These are phyloP conservation scores for Cryphonectria japonica DNA, from an alignment of 2,329 filamentous ascomycete species.

Conservation along the genomic window DNA sequence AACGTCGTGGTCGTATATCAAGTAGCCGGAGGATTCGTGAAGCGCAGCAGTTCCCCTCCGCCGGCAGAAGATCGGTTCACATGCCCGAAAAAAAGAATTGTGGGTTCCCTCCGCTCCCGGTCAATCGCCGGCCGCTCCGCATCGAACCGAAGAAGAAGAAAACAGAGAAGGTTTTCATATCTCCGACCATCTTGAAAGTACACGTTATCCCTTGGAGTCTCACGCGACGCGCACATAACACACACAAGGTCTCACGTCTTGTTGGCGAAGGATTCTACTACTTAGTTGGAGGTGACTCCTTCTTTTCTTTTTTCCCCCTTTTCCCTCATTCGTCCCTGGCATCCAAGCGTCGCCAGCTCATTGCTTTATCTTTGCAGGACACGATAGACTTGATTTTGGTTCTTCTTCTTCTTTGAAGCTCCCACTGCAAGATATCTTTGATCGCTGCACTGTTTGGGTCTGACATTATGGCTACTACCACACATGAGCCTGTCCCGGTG, in stretches of 20 bases:
- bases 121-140: neutral
- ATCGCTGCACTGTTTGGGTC: neutral
- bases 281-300: neutral
- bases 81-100: neutral
- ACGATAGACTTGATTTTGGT: neutral
- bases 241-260: neutral
- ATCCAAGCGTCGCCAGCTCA: neutral
- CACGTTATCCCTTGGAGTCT: neutral
- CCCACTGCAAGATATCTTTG: neutral
- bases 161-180: neutral
- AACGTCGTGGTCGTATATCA: neutral
- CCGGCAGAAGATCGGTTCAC: slow-evolving; percentile 3
- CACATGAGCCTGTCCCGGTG: slow-evolving; percentile 46
- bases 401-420: neutral
- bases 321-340: neutral
- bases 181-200: neutral
- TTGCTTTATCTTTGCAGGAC: neutral
- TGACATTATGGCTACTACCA: neutral
- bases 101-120: slow-evolving; percentile 6
- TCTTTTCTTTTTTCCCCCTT: neutral
- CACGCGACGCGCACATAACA: neutral
- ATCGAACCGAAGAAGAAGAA: neutral
- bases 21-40: neutral
- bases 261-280: too few relatives aligned
- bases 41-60: neutral